Evolutionary conservation across 352 stramenopile genomes (phyloP), one percentile per base, ranked within the genome.

Genomic region (Globisporangium sylvaticum): DNA sequence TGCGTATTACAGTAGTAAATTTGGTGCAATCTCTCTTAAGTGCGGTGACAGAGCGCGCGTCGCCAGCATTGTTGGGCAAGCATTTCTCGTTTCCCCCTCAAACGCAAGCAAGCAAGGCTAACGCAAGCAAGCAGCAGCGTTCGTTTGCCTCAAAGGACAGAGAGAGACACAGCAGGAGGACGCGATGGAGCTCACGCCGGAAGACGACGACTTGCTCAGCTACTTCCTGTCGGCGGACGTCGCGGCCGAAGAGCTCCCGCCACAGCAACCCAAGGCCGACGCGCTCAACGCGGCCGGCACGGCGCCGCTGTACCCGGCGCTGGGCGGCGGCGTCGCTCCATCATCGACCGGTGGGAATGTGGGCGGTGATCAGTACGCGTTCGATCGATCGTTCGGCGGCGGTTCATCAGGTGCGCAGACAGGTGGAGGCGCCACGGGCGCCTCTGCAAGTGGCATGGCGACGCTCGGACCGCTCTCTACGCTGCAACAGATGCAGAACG

Each of bases 161-260:
- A 34, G 10, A 58, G 53, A 20, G 24, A 25, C 6, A 12, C 37
- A 44, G 37, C 37, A 44, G 37, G 12, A 44, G 37, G 12, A 37
- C 25, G 20, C 12, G 20, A 94, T 93, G 82, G 84, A 96, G 62
- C 81, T 96, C 50, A 89, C 83, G 62, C 80, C 84, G 7, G 88
- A 96, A 74, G 88, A 96, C 61, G 88, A 96, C 66, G 87, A 96
- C 64, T 71, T 96, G 57, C 75, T 96, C 29, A 94, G 84, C 75
- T 96, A 94, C 76, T 96, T 94, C 69, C 76, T 94, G 32, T 89
- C 86, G 14, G 83, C 82, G 9, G 84, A 94, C 67, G 84, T 95
- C 12, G 74, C 79, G 39, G 63, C 76, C 7, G 84, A 94, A 32
- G 73, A 90, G 31, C 72, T 81, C 31, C 77, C 73, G 25, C 61